A percentile compares a stretch with the other conserved stretches of the same genome.
These are phyloP conservation scores for Dothideomycetes sp. DNA, from an alignment of 2,329 filamentous ascomycete genomes.

Conservation along the genomic window DNA sequence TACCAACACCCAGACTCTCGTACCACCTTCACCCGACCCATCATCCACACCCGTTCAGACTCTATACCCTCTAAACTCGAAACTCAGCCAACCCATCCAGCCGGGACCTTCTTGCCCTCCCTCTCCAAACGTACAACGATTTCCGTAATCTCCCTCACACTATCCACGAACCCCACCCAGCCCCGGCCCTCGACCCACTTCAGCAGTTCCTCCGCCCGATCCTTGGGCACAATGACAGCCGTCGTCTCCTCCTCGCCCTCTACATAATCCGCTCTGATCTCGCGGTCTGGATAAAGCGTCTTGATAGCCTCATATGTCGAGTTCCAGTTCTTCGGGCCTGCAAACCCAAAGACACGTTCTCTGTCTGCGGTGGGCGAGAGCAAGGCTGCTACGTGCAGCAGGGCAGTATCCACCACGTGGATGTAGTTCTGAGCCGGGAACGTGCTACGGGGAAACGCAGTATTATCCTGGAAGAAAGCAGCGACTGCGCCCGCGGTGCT, in stretches of 20 bases:
- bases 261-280: slow-evolving; percentile 19
- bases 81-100: too few relatives aligned
- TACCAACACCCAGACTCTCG: too few relatives aligned
- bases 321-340: slow-evolving; percentile 36
- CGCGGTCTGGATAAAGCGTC: slow-evolving; percentile 27
- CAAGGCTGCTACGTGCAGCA: slow-evolving; percentile 42
- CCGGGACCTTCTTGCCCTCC: too few relatives aligned
- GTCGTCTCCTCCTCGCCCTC: slow-evolving; percentile 14
- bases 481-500: slow-evolving; percentile 5
- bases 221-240: slow-evolving; percentile 15
- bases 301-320: slow-evolving; percentile 28
- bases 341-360: slow-evolving; percentile 46
- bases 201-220: slow-evolving; percentile 19
- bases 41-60: too few relatives aligned
- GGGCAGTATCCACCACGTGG: slow-evolving; percentile 38
- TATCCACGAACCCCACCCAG: slow-evolving; percentile 21
- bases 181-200: slow-evolving; percentile 17
- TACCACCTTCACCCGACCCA: too few relatives aligned
- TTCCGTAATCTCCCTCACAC: slow-evolving; percentile 12
- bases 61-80: too few relatives aligned
- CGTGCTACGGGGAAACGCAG: neutral
- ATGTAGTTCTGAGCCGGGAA: slow-evolving; percentile 25
- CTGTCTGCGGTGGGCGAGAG: slow-evolving; percentile 33
- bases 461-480: slow-evolving; percentile 13
- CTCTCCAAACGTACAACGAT: too few relatives aligned